phyloP scores from a whole-genome alignment of 129 eudicot species.

The Oenanthe sinensis region DNA sequence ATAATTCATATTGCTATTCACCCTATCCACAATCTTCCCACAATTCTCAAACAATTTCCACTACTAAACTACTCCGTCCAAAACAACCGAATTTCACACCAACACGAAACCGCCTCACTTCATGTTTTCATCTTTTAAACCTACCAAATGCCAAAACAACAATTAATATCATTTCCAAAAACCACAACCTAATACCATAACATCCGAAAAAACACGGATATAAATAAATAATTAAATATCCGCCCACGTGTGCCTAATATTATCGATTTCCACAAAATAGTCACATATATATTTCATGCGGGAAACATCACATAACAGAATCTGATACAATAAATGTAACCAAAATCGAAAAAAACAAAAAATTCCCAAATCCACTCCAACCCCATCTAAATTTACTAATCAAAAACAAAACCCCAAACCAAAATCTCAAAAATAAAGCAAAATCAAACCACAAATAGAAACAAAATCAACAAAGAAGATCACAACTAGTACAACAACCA shows the following conservation, averaged over 20 bases:
- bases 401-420: background rate
- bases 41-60: background rate
- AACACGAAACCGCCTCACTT: slow-evolving; percentile 9
- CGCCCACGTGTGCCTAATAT: background rate
- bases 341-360: slow-evolving; percentile 16
- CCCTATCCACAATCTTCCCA: slow-evolving; percentile 1
- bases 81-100: background rate
- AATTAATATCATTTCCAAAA: slow-evolving; percentile 11
- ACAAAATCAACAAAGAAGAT: slow-evolving; percentile 14
- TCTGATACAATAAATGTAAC: slow-evolving; percentile 22
- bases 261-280: background rate
- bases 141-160: slow-evolving; percentile 23
- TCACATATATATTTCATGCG: background rate
- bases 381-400: slow-evolving; percentile 20
- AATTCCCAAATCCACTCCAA: background rate
- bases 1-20: slow-evolving; percentile 31
- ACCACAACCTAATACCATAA: slow-evolving; percentile 13
- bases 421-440: slow-evolving; percentile 5
- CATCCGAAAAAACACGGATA: slow-evolving; percentile 3
- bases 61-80: background rate
- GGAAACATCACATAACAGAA: slow-evolving; percentile 16
- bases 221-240: background rate
- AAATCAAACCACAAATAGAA: background rate
- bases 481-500: slow-evolving; percentile 9
- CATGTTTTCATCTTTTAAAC: slow-evolving; percentile 12